These are phyloP conservation scores for Candida nitratophila DNA, from an alignment of 805 yeast genomes.

Conservation along the genomic window DNA sequence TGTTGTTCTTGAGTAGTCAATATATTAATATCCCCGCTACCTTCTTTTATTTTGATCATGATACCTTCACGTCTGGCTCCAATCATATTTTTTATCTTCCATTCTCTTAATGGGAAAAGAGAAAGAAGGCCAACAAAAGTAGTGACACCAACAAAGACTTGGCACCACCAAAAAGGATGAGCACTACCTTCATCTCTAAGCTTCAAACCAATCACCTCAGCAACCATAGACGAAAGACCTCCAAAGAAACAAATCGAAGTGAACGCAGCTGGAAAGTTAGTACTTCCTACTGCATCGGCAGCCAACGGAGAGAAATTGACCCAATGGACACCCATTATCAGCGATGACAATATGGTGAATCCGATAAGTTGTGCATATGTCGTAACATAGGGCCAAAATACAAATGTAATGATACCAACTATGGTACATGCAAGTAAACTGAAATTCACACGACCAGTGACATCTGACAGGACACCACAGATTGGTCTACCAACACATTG, in stretches of 20 bases:
- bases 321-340: slow-evolving; percentile 39
- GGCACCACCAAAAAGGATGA: slow-evolving; percentile 51
- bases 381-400: slow-evolving; percentile 42
- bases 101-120: slow-evolving; percentile 47
- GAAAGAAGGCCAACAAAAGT: slow-evolving; percentile 36
- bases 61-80: slow-evolving; percentile 12
- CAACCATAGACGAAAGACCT: slow-evolving; percentile 24
- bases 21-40: not conserved
- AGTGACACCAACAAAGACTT: slow-evolving; percentile 48
- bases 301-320: slow-evolving; percentile 28
- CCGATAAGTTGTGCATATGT: slow-evolving; percentile 34
- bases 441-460: slow-evolving; percentile 39
- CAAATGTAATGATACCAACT: slow-evolving; percentile 32
- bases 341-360: slow-evolving; percentile 38
- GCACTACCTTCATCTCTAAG: slow-evolving; percentile 16
- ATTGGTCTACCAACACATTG: slow-evolving; percentile 46
- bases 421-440: slow-evolving; percentile 30
- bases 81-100: slow-evolving; percentile 40
- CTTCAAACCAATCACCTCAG: slow-evolving; percentile 26
- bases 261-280: slow-evolving; percentile 22
- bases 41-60: not conserved
- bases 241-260: slow-evolving; percentile 18
- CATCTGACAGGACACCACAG: slow-evolving; percentile 40
- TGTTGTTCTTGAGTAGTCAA: slow-evolving; percentile 2
- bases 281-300: slow-evolving; percentile 27